Conservation (phyloP, 2,329 filamentous ascomycete genomes). For the Alternaria sp. region DNA sequence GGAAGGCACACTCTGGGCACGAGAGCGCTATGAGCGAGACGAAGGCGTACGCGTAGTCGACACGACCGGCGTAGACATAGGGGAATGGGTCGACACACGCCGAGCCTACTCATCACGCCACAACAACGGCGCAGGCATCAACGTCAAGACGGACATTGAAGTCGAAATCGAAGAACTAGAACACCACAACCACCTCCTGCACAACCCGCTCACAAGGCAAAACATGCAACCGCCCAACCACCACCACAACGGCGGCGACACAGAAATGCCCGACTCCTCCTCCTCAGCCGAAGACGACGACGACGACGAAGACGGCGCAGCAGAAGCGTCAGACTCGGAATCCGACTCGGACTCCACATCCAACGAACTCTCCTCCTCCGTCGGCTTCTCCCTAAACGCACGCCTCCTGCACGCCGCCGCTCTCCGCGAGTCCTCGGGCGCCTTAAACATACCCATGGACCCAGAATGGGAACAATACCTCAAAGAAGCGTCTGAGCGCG, state of each 20-base stretch:
- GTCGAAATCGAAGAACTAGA: constrained; percentile 46
- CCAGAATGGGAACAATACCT: constrained; percentile 78
- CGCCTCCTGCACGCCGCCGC: constrained; percentile 69
- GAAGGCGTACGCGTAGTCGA: constrained; percentile 73
- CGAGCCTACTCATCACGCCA: not conserved
- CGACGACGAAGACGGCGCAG: not conserved
- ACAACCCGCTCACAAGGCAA: not conserved
- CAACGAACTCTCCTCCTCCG: constrained; percentile 52
- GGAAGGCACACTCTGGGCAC: constrained; percentile 84
- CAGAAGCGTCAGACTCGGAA: not conserved
- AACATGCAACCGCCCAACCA: not conserved
- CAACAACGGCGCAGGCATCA: constrained; percentile 35
- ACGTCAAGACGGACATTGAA: constrained; percentile 52
- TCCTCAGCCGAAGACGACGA: constrained; percentile 1
- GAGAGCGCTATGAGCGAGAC: constrained; percentile 79
- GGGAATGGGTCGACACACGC: constrained; percentile 61
- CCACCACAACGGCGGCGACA: constrained; percentile 7
- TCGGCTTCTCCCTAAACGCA: constrained; percentile 66
- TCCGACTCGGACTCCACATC: constrained; percentile 2
- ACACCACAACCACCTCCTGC: constrained; percentile 2
- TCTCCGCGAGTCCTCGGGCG: constrained; percentile 60
- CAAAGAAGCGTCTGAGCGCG: constrained; percentile 71
- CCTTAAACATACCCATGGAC: constrained; percentile 66
- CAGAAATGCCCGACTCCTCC: constrained; percentile 15
- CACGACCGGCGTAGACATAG: constrained; percentile 73